Evolutionary conservation across 164 flowering plant species (phyloP), one percentile per base, ranked within the genome.

Genomic region (Stephania yunnanensis): DNA sequence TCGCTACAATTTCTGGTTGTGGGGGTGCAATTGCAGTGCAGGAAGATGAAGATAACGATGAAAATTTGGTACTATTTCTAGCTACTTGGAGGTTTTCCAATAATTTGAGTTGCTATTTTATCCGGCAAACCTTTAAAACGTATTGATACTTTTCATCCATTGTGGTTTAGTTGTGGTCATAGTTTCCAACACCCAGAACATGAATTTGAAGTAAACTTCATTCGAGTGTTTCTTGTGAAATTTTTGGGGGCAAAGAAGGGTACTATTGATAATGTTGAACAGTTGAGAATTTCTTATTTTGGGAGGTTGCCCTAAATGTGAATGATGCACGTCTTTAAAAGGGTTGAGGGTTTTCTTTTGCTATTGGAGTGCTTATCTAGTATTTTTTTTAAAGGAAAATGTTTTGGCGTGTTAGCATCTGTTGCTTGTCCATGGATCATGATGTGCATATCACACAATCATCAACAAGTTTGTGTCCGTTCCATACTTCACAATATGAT

Each of bases 1-100:
- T 5, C 3, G 20, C 5, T 61, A 7, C 66, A 20, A n/a, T 61
- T 61, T 61, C 66, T 8, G 7, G 20, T n/a, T 6, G 15, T 61
- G 66, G 66, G 17, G 22, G 17, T 4, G 20, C n/a, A 0, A 6
- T 13, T n/a, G 50, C 19, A 31, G 19, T 25, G 25, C 25, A 25
- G 25, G 22, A 11, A 52, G 77, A 61, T 55, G 71, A 52, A 25
- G 80, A 71, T 20, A 46, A 69, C 31, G 76, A 63, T 73, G 80
- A 70, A n/a, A 31, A 61, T 42, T 50, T 71, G 48, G 65, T 77
- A 12, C 12, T 4, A 20, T 63, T 73, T 58, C 11, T n/a, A n/a
- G n/a, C n/a, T 10, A 31, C 19, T 10, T n/a, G 20, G 46, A 73
- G 20, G 66, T 15, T 74, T 74, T 66, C 46, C 61, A 65, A 64